Conservation (phyloP, 352 stramenopile species). For the Phytophthora pluvialis region DNA sequence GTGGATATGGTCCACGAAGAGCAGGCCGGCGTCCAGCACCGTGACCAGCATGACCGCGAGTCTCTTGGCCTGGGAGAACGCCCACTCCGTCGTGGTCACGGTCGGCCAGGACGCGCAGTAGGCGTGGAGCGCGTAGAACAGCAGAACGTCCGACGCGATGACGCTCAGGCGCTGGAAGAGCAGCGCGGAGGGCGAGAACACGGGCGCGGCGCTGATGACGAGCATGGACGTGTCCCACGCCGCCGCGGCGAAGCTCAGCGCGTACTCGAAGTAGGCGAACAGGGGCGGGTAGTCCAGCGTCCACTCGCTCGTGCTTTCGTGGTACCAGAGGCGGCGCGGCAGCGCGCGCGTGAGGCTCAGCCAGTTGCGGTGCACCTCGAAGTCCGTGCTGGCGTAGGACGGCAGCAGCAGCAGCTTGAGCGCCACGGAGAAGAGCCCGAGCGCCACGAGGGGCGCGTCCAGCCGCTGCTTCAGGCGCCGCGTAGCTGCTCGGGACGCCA, state of each 20-base stretch:
- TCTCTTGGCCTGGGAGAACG: conserved; percentile 65
- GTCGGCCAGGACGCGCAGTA: conserved; percentile 87
- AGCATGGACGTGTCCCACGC: conserved; percentile 75
- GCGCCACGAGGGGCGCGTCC: conserved; percentile 51
- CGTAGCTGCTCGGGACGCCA: conserved; percentile 19
- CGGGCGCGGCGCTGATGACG: conserved; percentile 55
- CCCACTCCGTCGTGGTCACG: conserved; percentile 72
- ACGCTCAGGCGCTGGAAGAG: conserved; percentile 95
- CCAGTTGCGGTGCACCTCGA: conserved; percentile 99
- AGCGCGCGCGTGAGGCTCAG: conserved; percentile 94
- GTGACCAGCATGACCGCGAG: conserved; percentile 87
- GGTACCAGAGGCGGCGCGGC: conserved; percentile 94
- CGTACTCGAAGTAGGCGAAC: conserved; percentile 97
- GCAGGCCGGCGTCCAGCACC: conserved; percentile 92
- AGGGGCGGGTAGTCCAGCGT: conserved; percentile 99
- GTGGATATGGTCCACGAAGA: conserved; percentile 98
- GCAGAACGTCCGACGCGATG: conserved; percentile 88
- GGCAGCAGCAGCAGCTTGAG: conserved; percentile 92
- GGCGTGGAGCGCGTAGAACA: conserved; percentile 84
- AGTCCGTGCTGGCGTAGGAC: conserved; percentile 96
- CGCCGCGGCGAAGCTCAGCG: conserved; percentile 71
- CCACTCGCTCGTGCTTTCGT: conserved; percentile 95
- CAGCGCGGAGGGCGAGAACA: conserved; percentile 70
- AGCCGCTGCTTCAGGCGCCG: conserved; percentile 28
- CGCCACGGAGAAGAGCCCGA: conserved; percentile 57